These are phyloP conservation scores for Xylariales sp. DNA, from an alignment of 2,329 filamentous ascomycete genomes.

Conservation along the genomic window DNA sequence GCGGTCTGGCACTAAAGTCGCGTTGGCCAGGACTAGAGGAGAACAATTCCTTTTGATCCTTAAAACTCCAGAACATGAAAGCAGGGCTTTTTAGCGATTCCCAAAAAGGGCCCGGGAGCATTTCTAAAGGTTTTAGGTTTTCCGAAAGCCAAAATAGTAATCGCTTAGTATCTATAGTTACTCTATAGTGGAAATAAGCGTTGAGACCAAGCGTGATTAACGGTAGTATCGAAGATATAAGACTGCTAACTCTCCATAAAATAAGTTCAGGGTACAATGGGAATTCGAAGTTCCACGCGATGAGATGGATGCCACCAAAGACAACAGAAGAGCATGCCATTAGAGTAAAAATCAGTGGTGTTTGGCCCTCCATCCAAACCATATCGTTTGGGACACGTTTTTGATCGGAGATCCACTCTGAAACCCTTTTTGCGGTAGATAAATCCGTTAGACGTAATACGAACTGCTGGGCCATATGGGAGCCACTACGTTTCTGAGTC, in stretches of 20 bases:
- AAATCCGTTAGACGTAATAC: not conserved
- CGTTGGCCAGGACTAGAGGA: too few relatives aligned
- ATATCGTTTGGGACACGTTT: not conserved
- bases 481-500: too few relatives aligned
- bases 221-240: not conserved
- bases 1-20: too few relatives aligned
- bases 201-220: not conserved
- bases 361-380: not conserved
- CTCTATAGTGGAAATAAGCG: not conserved
- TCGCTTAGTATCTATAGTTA: not conserved
- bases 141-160: not conserved
- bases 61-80: too few relatives aligned
- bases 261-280: not conserved
- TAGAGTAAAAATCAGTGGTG: not conserved
- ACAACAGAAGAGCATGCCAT: not conserved
- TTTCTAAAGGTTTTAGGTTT: not conserved
- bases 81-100: too few relatives aligned
- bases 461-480: not conserved
- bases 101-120: too few relatives aligned
- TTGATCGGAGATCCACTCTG: too few relatives aligned
- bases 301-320: conserved; percentile 4
- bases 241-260: conserved; percentile 4
- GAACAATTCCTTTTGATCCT: too few relatives aligned
- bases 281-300: conserved; percentile 16
- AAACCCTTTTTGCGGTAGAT: too few relatives aligned